Conservation (phyloP, 768 basidiomycete species). For the Serendipita vermifera region DNA sequence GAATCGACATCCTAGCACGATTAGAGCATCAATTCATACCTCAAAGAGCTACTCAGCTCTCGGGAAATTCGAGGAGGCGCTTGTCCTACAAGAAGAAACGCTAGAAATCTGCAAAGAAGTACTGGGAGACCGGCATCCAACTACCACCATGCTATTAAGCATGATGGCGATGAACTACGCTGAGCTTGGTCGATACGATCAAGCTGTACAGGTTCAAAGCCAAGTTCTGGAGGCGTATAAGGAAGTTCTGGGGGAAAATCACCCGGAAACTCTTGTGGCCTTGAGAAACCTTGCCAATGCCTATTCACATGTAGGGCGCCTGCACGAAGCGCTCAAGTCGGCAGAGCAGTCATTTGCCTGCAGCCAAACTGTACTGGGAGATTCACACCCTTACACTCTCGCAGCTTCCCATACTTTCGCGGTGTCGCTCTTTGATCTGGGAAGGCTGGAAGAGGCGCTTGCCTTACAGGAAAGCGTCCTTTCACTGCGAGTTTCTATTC, state of each 20-base stretch:
- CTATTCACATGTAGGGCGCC: background rate
- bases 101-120: background rate
- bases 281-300: background rate
- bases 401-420: background rate
- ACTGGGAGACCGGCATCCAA: background rate
- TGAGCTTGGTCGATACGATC: background rate
- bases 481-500: background rate
- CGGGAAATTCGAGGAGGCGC: background rate
- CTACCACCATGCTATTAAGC: background rate
- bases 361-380: background rate
- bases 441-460: background rate
- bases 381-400: background rate
- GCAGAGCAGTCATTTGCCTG: background rate
- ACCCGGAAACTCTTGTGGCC: background rate
- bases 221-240: background rate
- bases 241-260: background rate
- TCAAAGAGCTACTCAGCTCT: background rate
- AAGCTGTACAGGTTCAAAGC: background rate
- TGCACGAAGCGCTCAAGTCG: background rate
- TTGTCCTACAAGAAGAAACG: background rate
- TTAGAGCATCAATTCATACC: background rate
- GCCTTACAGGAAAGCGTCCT: background rate
- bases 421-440: background rate
- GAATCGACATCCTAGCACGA: background rate
- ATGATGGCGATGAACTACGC: background rate